These are phyloP conservation scores for Umbelopsis sp. DNA, from an alignment of 371 early-diverging fungal species.

Conservation along the genomic window DNA sequence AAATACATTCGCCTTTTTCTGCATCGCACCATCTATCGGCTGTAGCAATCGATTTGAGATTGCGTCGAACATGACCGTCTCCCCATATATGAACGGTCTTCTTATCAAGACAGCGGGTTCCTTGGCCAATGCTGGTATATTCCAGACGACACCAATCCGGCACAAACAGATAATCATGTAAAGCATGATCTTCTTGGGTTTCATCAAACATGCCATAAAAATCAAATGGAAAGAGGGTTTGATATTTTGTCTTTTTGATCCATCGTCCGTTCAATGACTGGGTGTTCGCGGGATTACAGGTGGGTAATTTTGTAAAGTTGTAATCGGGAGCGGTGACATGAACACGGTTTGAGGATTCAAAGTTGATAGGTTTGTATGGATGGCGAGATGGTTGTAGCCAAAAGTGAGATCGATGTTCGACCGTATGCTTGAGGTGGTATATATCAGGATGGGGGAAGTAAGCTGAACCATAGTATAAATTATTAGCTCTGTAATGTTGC, in stretches of 20 bases:
- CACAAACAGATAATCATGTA: constrained; percentile 33
- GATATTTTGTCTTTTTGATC: constrained; percentile 33
- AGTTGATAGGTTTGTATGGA: constrained; percentile 33
- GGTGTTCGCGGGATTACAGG: constrained; percentile 25
- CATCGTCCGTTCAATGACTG: constrained; percentile 31
- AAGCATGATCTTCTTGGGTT: constrained; percentile 35
- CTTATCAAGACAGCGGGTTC: constrained; percentile 35
- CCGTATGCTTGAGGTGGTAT: constrained; percentile 30
- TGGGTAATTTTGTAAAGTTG: not conserved
- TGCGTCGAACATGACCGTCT: constrained; percentile 35
- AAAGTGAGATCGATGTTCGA: constrained; percentile 47
- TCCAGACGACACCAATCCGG: constrained; percentile 39
- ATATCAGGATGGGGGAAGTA: constrained; percentile 26
- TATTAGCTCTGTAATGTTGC: constrained; percentile 31
- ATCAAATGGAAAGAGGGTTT: constrained; percentile 25
- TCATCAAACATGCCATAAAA: constrained; percentile 43
- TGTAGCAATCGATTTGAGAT: constrained; percentile 39
- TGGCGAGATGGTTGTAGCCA: constrained; percentile 43
- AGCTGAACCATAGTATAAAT: constrained; percentile 37
- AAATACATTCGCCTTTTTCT: constrained; percentile 24
- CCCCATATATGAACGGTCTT: constrained; percentile 43
- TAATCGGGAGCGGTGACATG: constrained; percentile 23
- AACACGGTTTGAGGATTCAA: constrained; percentile 31
- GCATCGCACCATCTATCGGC: constrained; percentile 38
- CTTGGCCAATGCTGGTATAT: constrained; percentile 41